Base-by-base conservation (phyloP, 805 yeast species). In the Debaryomyces prosopidis region DNA sequence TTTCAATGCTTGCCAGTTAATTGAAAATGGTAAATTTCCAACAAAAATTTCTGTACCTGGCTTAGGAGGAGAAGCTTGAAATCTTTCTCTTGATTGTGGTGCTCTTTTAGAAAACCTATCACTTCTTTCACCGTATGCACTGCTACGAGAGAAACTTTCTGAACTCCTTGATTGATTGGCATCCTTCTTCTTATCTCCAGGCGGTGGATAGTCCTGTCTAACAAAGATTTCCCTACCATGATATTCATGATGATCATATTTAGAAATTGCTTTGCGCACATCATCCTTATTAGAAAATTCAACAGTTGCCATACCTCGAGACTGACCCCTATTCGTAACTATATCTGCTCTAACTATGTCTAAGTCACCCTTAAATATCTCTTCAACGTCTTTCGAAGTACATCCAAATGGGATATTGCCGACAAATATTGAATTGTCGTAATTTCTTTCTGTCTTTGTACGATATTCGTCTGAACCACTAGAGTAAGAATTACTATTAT, bases 271-370 rank as follows among this genome's bases (percentile, higher is more conserved):
- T 18, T 70, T 75, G 39, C 73, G 76, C 5, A 89, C 96, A 45
- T 82, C 85, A 14, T 77, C 83, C 48, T 75, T 74, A 46, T 72
- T 71, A 10, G 81, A 71, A 58, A 85, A 91, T 65, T 90, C 97
- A 35, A 90, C 96, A 18, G 96, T 88, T 34, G 91, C 92, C 92
- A 85, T 86, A 50, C 96, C 96, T 68, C 92, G 76, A 59, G 89
- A 85, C 58, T 85, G 85, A 45, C 95, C 95, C 54, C 84, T 80
- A 49, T 80, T 76, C 2, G 84, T 82, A 37, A 89, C 85, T 43
- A 91, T 84, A 63, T 90, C 97, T 3, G 96, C 96, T 51, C 88
- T 79, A 16, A 84, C 75, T 43, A 90, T 85, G 23, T 75, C 78
- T 52, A 65, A 69, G 18, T 60, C 60, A 20, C 65, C 66, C n/a